phyloP scores from a whole-genome alignment of 2,329 filamentous ascomycete genomes.

The Fusarium sterilihyphosum region DNA sequence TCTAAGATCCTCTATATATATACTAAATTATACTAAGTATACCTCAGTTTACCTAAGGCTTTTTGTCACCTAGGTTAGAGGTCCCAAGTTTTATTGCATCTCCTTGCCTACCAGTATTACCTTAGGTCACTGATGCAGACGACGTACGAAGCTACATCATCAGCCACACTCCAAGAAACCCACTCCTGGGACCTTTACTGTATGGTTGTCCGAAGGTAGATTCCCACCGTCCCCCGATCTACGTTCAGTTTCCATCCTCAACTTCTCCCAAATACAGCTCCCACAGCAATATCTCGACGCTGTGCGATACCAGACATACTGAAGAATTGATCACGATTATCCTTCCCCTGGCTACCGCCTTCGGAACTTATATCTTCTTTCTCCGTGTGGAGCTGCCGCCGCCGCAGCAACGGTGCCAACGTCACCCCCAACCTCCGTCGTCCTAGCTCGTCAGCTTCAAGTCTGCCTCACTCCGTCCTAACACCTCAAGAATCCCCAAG shows the following conservation, averaged over 20 bases:
- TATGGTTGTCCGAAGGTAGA: not conserved
- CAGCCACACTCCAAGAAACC: conserved; percentile 38
- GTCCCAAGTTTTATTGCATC: too few species aligned
- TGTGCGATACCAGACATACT: conserved; percentile 20
- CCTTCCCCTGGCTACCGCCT: conserved; percentile 21
- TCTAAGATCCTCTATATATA: too few species aligned
- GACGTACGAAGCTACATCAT: conserved; percentile 39
- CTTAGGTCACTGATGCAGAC: conserved; percentile 3
- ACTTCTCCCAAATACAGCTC: conserved; percentile 24
- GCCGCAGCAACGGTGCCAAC: conserved; percentile 45
- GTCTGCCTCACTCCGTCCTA: conserved; percentile 23
- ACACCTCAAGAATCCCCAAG: conserved; percentile 37
- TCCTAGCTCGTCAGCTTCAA: conserved; percentile 38
- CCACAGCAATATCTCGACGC: conserved; percentile 16
- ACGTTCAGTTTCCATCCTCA: conserved; percentile 17
- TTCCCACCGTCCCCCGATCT: conserved; percentile 24
- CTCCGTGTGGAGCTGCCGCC: conserved; percentile 43
- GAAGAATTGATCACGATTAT: not conserved
- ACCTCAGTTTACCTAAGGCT: too few species aligned
- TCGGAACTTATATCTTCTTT: conserved; percentile 27
- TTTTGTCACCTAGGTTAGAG: too few species aligned
- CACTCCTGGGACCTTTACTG: conserved; percentile 13
- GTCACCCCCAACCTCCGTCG: conserved; percentile 40
- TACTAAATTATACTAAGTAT: too few species aligned
- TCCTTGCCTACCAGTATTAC: not conserved